Base-by-base conservation (phyloP, 495 filamentous ascomycete genomes). In the Rostrohypoxylon terebratum region DNA sequence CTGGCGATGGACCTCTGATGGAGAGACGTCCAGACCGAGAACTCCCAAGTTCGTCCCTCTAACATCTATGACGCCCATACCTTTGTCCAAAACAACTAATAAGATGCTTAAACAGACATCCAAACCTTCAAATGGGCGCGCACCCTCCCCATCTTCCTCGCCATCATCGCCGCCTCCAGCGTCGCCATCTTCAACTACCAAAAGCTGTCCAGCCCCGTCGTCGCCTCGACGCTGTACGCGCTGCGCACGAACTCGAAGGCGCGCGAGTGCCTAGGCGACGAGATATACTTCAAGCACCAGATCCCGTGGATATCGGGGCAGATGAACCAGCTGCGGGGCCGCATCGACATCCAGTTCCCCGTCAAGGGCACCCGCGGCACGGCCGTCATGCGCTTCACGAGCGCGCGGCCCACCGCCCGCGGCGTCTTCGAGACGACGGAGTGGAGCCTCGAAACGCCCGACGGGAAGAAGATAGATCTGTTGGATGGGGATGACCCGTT, bases 131-230 rank as follows among this genome's bases (percentile, higher is more conserved):
- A 75, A 40, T 88, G 85, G 81, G 69, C 71, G 48, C 81, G 82
- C 61, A 87, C 87, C 8, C 58, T 89, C 23, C 87, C 88, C 40
- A 68, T 86, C 63, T 89, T 90, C 80, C 68, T 84, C 25, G 80
- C 84, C 44, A 80, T 90, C 50, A 84, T 95, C 59, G 87, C 87
- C 34, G 83, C 83, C 18, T 90, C 89, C 57, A 89, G 90, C 67
- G 82, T 96, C 40, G 92, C 89, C 47, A 96, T 97, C 79, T 98
- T 99, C 90, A 99, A 99, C 84, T 98, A 99, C 86, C 95, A 99
- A 76, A 97, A 97, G 77, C 87, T 89, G 2, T 93, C 91, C 2
- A 92, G 88, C 16, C 91, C 91, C 59, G 89, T 98, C 11, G 93
- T 97, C 3, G 89, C 86, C 65, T 92, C 91, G 48, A 95, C 93